These are phyloP conservation scores for Cladophialophora exuberans DNA, from an alignment of 2,329 filamentous ascomycete species.

Conservation along the genomic window DNA sequence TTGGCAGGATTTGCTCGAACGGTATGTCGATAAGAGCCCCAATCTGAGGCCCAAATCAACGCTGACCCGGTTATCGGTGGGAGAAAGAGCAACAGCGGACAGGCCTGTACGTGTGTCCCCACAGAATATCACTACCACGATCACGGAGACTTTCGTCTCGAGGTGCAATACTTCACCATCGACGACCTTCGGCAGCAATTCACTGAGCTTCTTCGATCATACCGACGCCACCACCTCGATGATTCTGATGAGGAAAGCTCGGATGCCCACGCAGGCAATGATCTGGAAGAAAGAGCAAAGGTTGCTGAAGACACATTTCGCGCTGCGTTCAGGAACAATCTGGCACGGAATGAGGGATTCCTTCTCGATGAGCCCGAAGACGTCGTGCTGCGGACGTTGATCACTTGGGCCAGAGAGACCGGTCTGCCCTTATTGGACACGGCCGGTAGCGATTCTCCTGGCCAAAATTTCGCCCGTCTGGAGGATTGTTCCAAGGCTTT, in stretches of 20 bases:
- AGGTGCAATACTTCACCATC: conserved; percentile 15
- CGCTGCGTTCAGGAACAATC: conserved; percentile 8
- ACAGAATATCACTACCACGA: conserved; percentile 17
- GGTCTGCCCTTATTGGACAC: conserved; percentile 3
- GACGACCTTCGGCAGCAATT: conserved; percentile 9
- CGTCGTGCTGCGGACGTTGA: conserved; percentile 12
- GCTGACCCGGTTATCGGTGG: neutral
- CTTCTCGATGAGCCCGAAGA: conserved; percentile 8
- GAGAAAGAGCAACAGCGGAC: conserved; percentile 10
- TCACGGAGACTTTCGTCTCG: conserved; percentile 5
- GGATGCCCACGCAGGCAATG: neutral
- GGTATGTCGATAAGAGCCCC: conserved; percentile 4
- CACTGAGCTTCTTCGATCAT: conserved; percentile 13
- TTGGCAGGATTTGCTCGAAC: conserved; percentile 3
- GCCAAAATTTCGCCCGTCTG: neutral
- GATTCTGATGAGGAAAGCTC: neutral
- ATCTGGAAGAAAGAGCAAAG: conserved; percentile 8
- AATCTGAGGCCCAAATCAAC: neutral
- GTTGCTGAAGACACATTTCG: conserved; percentile 11
- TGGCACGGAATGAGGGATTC: conserved; percentile 3
- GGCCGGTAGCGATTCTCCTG: neutral
- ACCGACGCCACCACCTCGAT: conserved; percentile 9
- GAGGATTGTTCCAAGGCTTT: conserved; percentile 1
- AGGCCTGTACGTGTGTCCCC: conserved; percentile 11
- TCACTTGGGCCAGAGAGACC: conserved; percentile 3